Conservation (phyloP, 1,284 basidiomycete species). For the Prillingera fragicola region DNA sequence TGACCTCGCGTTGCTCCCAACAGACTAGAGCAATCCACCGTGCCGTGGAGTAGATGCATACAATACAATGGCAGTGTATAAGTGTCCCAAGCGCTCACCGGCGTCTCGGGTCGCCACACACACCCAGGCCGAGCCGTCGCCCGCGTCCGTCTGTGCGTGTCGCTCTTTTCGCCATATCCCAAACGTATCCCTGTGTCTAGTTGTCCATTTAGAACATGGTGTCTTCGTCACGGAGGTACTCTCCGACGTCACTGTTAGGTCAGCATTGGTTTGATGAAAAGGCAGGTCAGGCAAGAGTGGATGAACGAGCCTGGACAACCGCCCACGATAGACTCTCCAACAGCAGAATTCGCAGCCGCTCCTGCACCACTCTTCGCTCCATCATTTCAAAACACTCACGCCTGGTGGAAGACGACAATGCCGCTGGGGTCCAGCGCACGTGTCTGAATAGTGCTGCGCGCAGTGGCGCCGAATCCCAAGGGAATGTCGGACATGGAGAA, state of each 20-base stretch:
- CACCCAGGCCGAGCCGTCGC: too few relatives aligned
- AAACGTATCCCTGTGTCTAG: too few relatives aligned
- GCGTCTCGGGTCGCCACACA: too few relatives aligned
- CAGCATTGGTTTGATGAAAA: neutral
- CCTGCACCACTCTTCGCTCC: neutral
- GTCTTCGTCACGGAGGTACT: constrained; percentile 90
- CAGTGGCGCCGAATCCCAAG: constrained; percentile 95
- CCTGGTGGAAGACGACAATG: constrained; percentile 98
- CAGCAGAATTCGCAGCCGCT: neutral
- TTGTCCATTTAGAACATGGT: constrained; percentile 44
- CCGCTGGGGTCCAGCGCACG: constrained; percentile 96
- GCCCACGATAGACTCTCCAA: constrained; percentile 16
- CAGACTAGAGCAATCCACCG: too few relatives aligned
- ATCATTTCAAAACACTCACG: constrained; percentile 56
- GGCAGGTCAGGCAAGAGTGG: constrained; percentile 1
- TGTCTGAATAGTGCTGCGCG: constrained; percentile 90
- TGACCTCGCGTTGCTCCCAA: too few relatives aligned
- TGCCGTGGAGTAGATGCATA: constrained; percentile 24
- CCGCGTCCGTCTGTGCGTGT: too few relatives aligned
- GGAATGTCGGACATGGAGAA: constrained; percentile 93
- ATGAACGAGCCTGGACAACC: constrained; percentile 2
- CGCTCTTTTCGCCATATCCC: too few relatives aligned
- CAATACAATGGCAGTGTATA: too few relatives aligned
- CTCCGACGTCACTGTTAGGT: constrained; percentile 75
- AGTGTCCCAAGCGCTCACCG: too few relatives aligned